Percentiles rank a stretch among this genome's conserved stretches.
Conservation (phyloP, 2,329 filamentous ascomycete species). For the Akanthomyces dipterigenus region DNA sequence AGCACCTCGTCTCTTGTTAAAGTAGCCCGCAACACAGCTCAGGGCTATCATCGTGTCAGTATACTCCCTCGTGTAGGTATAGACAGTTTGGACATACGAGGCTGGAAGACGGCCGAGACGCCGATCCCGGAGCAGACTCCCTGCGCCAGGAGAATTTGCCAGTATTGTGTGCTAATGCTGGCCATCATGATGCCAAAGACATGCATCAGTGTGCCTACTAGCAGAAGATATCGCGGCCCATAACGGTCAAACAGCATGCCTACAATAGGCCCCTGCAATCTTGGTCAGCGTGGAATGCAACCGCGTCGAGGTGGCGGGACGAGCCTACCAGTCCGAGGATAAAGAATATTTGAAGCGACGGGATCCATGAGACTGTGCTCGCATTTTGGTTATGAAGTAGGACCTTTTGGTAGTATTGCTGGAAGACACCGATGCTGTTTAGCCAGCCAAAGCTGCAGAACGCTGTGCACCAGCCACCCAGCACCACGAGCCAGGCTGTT, state of each 20-base stretch:
- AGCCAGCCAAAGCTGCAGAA: constrained; percentile 36
- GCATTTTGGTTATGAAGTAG: constrained; percentile 42
- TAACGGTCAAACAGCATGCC: constrained; percentile 57
- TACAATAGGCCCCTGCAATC: constrained; percentile 47
- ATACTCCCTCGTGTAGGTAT: neutral
- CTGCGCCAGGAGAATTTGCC: constrained; percentile 34
- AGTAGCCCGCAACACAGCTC: constrained; percentile 27
- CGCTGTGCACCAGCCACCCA: constrained; percentile 33
- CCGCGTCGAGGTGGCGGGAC: constrained; percentile 3
- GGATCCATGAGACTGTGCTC: constrained; percentile 56
- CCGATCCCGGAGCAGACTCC: constrained; percentile 32
- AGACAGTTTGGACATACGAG: constrained; percentile 15
- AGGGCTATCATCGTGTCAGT: constrained; percentile 19
- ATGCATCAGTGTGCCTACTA: constrained; percentile 46
- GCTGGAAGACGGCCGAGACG: constrained; percentile 27
- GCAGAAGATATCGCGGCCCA: constrained; percentile 50
- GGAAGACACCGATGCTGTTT: constrained; percentile 44
- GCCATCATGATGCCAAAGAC: constrained; percentile 60
- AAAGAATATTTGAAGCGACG: constrained; percentile 48
- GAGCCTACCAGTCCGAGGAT: constrained; percentile 39
- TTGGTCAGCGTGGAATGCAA: neutral
- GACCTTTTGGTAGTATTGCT: constrained; percentile 49
- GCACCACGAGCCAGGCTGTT: constrained; percentile 32
- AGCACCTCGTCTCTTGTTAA: constrained; percentile 26
- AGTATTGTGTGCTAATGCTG: constrained; percentile 37